Base-by-base conservation (phyloP, 148 eudicot genomes). In the Cornus controversa region DNA sequence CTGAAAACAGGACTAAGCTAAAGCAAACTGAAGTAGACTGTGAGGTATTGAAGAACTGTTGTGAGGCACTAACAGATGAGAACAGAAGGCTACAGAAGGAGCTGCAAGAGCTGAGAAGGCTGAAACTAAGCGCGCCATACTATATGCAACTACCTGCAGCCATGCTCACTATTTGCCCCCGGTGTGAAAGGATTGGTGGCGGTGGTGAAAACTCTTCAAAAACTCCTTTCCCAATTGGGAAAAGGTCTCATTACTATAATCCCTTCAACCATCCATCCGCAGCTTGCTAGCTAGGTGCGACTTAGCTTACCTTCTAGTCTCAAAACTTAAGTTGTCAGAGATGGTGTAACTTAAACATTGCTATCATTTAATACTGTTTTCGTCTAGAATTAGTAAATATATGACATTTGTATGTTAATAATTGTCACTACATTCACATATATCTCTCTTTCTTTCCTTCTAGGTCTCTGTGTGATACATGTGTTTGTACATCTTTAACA, bases 11-110 rank as follows among this genome's bases (percentile, higher is more conserved):
- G 81, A 86, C 84, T 11, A 86, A 86, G 77, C 77, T 86, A 63
- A 86, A 86, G 84, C 89, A 86, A 83, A 83, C 86, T 16, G 89
- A 83, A 53, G 73, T 83, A 8, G 89, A 86, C 22, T 86, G 81
- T 31, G 89, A 81, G 76, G 37, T 72, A 23, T 68, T 86, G 69
- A 86, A 74, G 69, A 86, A 83, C 28, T 81, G 79, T 28, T 83
- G 76, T 67, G 77, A 83, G 26, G 77, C 75, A 14, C 82, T 86
- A 20, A 86, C 78, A 8, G 79, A 79, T 54, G 89, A 86, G 40
- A 86, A 86, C 72, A 76, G 68, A 64, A 80, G 83, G 79, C 81
- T 86, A 22, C 76, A 81, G 36, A 81, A 76, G 69, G 86, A 86
- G 66, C n/a, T 86, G 31, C 81, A 83, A n/a, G 82, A 83, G 45